phyloP scores from a whole-genome alignment of 495 filamentous ascomycete genomes.

The Evernia prunastri region DNA sequence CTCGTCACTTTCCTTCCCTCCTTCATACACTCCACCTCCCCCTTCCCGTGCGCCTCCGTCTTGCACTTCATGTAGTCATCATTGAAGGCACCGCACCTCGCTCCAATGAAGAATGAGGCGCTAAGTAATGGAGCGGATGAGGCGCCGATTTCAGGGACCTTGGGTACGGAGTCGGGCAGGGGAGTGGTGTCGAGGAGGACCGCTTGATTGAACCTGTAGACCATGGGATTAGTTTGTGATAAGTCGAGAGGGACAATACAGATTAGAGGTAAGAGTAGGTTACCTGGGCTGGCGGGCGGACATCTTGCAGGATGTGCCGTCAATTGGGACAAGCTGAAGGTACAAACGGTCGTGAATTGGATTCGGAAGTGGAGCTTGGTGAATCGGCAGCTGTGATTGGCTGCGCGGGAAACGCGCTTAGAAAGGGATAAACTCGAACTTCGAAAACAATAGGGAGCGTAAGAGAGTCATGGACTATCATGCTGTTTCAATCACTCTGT shows the following conservation, averaged over 20 bases:
- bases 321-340: conserved; percentile 4
- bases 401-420: conserved; percentile 19
- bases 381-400: conserved; percentile 26
- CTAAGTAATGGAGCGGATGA: conserved; percentile 86
- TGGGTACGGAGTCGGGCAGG: conserved; percentile 82
- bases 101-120: conserved; percentile 96
- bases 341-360: background rate
- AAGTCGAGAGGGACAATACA: background rate
- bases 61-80: conserved; percentile 99
- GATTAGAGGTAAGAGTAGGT: no score
- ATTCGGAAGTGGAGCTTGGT: conserved; percentile 6
- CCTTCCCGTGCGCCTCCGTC: conserved; percentile 75
- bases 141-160: conserved; percentile 83
- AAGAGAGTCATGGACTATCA: background rate
- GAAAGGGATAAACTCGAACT: background rate
- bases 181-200: conserved; percentile 93
- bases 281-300: conserved; percentile 27
- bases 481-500: background rate
- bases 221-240: conserved; percentile 39
- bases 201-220: conserved; percentile 78
- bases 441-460: background rate
- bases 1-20: conserved; percentile 94
- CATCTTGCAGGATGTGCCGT: conserved; percentile 12
- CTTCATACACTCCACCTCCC: conserved; percentile 90
- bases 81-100: conserved; percentile 88